Evolutionary conservation across 768 basidiomycete species (phyloP).

Genomic region (Mycena kentingensis): DNA sequence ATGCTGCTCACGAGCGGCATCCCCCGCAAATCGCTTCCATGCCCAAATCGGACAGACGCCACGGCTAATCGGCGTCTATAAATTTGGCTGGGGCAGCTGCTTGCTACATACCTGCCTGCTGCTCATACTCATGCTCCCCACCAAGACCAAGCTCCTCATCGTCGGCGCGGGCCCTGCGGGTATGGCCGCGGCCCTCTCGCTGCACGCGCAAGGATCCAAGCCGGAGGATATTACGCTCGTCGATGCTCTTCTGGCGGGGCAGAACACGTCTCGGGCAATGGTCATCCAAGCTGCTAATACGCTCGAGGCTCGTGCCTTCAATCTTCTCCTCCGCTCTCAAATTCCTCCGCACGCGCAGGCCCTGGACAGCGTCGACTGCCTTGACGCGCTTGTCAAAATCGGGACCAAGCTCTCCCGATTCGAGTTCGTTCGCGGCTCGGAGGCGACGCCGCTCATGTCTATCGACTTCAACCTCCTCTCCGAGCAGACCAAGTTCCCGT

Average conservation of each 20-base stretch:
- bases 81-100: too few relatives aligned
- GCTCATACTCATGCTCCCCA: too few relatives aligned
- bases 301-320: constrained; percentile 47
- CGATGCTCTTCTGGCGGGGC: constrained; percentile 35
- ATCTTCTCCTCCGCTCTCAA: too few relatives aligned
- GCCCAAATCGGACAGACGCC: too few relatives aligned
- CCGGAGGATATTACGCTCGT: constrained; percentile 39
- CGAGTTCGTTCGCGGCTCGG: constrained; percentile 34
- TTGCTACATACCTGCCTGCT: too few relatives aligned
- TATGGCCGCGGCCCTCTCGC: constrained; percentile 37
- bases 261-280: constrained; percentile 43
- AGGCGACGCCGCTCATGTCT: constrained; percentile 27
- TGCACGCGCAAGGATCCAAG: constrained; percentile 35
- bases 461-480: constrained; percentile 38
- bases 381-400: constrained; percentile 37
- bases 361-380: constrained; percentile 46
- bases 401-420: constrained; percentile 36
- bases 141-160: constrained; percentile 16
- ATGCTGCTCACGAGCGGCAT: too few relatives aligned
- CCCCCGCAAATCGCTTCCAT: too few relatives aligned
- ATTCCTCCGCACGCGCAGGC: too few relatives aligned
- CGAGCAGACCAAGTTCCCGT: constrained; percentile 45
- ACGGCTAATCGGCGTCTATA: too few relatives aligned
- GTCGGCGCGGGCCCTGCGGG: constrained; percentile 24
- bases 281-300: constrained; percentile 48